Percentiles rank a stretch among this genome's conserved stretches.
Conservation (phyloP, 2,329 filamentous ascomycete genomes). For the Remersonia thermophila region DNA sequence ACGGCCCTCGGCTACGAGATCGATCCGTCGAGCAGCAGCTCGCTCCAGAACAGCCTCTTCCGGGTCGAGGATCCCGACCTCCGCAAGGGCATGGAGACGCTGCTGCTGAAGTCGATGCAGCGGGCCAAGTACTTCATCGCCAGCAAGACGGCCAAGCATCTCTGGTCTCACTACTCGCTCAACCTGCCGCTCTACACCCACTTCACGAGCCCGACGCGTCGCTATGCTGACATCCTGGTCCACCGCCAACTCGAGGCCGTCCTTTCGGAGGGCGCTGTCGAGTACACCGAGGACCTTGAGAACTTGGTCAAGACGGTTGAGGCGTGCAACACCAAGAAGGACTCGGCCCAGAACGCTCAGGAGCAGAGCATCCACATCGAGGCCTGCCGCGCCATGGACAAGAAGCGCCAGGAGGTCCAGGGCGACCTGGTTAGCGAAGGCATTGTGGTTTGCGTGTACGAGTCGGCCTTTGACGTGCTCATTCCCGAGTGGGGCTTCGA, state of each 20-base stretch:
- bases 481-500: slow-evolving; percentile 98
- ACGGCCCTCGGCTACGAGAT: slow-evolving; percentile 79
- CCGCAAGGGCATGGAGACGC: slow-evolving; percentile 94
- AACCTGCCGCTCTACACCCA: slow-evolving; percentile 94
- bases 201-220: slow-evolving; percentile 88
- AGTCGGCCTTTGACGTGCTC: slow-evolving; percentile 94
- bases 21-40: slow-evolving; percentile 78
- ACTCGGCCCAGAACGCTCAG: slow-evolving; percentile 92
- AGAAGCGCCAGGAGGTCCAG: slow-evolving; percentile 71
- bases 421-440: slow-evolving; percentile 91
- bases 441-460: slow-evolving; percentile 93
- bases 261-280: slow-evolving; percentile 66
- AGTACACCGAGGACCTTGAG: slow-evolving; percentile 84
- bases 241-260: slow-evolving; percentile 87
- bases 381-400: slow-evolving; percentile 91
- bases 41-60: slow-evolving; percentile 89
- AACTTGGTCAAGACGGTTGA: slow-evolving; percentile 83
- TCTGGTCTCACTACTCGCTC: slow-evolving; percentile 79
- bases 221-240: slow-evolving; percentile 89
- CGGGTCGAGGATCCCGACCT: slow-evolving; percentile 79
- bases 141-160: slow-evolving; percentile 62
- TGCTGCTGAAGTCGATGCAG: slow-evolving; percentile 89
- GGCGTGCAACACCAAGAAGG: slow-evolving; percentile 97
- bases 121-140: slow-evolving; percentile 91
- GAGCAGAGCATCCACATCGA: slow-evolving; percentile 99